These are phyloP conservation scores for Phytophthora citrophthora DNA, from an alignment of 352 stramenopile genomes.

Conservation along the genomic window DNA sequence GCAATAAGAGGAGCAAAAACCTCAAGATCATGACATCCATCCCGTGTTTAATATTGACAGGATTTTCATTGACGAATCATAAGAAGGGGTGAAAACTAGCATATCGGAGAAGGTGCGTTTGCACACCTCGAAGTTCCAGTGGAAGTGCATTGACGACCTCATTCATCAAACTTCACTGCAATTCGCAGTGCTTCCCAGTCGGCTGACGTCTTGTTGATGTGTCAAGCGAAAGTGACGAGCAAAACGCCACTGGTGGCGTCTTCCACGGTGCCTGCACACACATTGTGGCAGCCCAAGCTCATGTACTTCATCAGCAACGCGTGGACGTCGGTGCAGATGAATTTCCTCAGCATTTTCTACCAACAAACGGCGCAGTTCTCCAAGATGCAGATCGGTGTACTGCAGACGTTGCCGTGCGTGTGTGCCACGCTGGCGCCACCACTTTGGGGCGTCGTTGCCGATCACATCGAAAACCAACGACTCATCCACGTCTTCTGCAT, in stretches of 20 bases:
- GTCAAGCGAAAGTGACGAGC: constrained; percentile 25
- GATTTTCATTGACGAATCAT: neutral
- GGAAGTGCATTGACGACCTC: constrained; percentile 8
- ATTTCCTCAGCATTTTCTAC: constrained; percentile 82
- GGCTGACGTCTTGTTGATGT: constrained; percentile 20
- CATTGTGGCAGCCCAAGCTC: constrained; percentile 71
- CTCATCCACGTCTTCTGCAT: constrained; percentile 70
- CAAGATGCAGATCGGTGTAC: constrained; percentile 79
- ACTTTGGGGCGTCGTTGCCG: constrained; percentile 78
- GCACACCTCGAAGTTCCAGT: neutral
- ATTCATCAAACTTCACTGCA: constrained; percentile 32
- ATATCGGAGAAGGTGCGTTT: constrained; percentile 14
- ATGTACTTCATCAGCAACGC: constrained; percentile 79
- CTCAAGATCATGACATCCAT: constrained; percentile 20
- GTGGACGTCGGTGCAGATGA: constrained; percentile 70
- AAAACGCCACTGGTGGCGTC: constrained; percentile 37
- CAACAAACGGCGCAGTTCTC: constrained; percentile 66
- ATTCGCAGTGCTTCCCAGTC: neutral
- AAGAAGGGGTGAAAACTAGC: constrained; percentile 26
- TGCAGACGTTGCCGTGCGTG: constrained; percentile 74
- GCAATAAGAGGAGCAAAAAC: constrained; percentile 17
- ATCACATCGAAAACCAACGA: constrained; percentile 70
- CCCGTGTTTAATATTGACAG: neutral
- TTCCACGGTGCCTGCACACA: neutral
- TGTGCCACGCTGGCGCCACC: constrained; percentile 70